Evolutionary conservation across 495 filamentous ascomycete species (phyloP).

Genomic region (Pyrenopolyporus hunteri): DNA sequence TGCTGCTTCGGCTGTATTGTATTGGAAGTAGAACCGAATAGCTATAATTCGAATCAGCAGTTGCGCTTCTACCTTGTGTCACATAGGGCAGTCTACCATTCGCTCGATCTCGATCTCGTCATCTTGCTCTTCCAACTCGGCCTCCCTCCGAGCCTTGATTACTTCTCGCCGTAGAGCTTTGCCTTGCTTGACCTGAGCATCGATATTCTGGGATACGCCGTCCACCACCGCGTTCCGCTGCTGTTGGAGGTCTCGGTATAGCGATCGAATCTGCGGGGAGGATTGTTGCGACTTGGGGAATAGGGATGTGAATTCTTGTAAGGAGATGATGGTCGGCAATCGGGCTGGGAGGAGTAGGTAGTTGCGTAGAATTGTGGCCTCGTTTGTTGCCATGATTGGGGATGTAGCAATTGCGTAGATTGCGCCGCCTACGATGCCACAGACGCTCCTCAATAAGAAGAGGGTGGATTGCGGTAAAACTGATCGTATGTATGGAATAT

Average conservation of each 20-base stretch:
- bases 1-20: conserved; percentile 55
- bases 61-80: background rate
- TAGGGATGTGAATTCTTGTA: conserved; percentile 75
- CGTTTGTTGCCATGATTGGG: conserved; percentile 69
- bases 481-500: background rate
- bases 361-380: conserved; percentile 72
- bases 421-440: background rate
- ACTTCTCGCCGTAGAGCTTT: conserved; percentile 67
- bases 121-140: conserved; percentile 62
- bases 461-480: background rate
- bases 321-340: conserved; percentile 71
- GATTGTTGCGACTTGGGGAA: conserved; percentile 73
- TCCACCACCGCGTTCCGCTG: conserved; percentile 73
- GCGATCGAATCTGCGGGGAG: conserved; percentile 71
- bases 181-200: conserved; percentile 67
- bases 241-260: conserved; percentile 82
- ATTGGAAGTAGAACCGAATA: conserved; percentile 66
- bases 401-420: background rate
- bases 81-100: conserved; percentile 57
- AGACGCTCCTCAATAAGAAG: background rate
- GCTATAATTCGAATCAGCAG: conserved; percentile 45
- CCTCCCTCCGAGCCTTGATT: conserved; percentile 58
- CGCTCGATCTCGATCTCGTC: conserved; percentile 74
- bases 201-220: conserved; percentile 69
- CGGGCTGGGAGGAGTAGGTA: conserved; percentile 79